Conservation (phyloP, 306 rosid genomes). For the Datisca glomerata region DNA sequence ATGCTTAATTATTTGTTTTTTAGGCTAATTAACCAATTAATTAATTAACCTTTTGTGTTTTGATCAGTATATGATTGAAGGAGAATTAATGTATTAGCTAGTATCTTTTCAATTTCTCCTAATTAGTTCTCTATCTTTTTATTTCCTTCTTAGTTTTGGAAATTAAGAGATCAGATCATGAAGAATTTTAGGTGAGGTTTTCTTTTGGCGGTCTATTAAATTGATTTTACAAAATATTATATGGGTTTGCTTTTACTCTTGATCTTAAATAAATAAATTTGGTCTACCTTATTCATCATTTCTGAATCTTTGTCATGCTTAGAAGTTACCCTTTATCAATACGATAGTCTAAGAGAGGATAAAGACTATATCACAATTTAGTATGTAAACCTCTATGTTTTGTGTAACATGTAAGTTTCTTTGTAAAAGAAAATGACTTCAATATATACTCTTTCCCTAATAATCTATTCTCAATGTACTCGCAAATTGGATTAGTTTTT, state of each 20-base stretch:
- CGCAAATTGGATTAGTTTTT: not conserved
- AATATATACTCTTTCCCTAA: no score
- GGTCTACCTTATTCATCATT: slow-evolving; percentile 30
- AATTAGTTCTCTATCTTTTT: not conserved
- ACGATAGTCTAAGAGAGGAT: slow-evolving; percentile 7
- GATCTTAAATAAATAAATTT: slow-evolving; percentile 13
- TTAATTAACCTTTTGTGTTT: no score
- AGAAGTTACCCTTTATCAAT: slow-evolving; percentile 62
- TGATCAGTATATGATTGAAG: no score
- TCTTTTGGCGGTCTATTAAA: slow-evolving; percentile 2
- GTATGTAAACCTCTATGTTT: slow-evolving; percentile 15
- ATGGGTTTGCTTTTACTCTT: slow-evolving; percentile 22
- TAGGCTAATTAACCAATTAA: slow-evolving; percentile 1
- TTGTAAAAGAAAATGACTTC: no score
- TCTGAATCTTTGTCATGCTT: slow-evolving; percentile 87
- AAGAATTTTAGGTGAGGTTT: no score
- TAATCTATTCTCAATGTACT: not conserved
- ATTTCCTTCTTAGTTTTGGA: not conserved
- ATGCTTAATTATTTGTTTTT: slow-evolving; percentile 5
- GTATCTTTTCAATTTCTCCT: not conserved
- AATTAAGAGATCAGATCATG: no score
- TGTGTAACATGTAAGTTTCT: not conserved
- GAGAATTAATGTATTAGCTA: no score
- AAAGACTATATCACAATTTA: slow-evolving; percentile 24
- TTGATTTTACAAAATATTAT: slow-evolving; percentile 3